Conservation (phyloP, 2,329 filamentous ascomycete species). For the Paracamarosporium sp. region DNA sequence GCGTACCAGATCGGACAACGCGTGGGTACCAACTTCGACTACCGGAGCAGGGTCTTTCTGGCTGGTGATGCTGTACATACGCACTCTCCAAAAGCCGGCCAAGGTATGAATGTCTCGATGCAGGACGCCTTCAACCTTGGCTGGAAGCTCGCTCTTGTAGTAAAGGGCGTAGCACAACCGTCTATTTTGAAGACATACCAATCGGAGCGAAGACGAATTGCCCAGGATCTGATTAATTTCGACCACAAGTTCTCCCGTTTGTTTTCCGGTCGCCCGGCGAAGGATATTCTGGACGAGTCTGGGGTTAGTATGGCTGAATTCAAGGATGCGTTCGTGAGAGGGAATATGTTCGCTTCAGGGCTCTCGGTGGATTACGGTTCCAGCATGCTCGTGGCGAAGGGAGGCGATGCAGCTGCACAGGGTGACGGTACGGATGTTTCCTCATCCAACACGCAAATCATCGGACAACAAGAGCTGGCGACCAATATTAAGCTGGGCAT, state of each 20-base stretch:
- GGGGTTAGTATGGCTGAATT: conserved; percentile 70
- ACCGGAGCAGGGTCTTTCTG: conserved; percentile 68
- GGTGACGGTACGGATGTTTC: conserved; percentile 57
- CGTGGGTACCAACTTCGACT: conserved; percentile 64
- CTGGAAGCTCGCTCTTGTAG: conserved; percentile 62
- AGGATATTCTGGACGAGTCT: conserved; percentile 65
- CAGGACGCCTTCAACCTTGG: conserved; percentile 68
- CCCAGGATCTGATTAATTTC: conserved; percentile 68
- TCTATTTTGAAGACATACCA: conserved; percentile 60
- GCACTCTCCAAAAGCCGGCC: conserved; percentile 65
- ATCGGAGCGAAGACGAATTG: conserved; percentile 64
- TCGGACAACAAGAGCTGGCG: conserved; percentile 53
- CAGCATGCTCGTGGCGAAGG: conserved; percentile 63
- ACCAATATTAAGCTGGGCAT: conserved; percentile 58
- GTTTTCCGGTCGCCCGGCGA: conserved; percentile 59
- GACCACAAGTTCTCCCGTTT: conserved; percentile 57
- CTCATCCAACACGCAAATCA: conserved; percentile 24
- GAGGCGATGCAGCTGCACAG: conserved; percentile 51
- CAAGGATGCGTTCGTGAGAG: conserved; percentile 66
- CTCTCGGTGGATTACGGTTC: conserved; percentile 65
- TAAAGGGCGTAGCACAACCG: conserved; percentile 50
- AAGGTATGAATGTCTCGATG: conserved; percentile 66
- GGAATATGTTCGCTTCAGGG: conserved; percentile 66
- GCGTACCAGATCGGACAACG: conserved; percentile 73
- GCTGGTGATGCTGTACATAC: conserved; percentile 71